Conservation (phyloP, 2,329 filamentous ascomycete genomes). For the Fusarium sp. region DNA sequence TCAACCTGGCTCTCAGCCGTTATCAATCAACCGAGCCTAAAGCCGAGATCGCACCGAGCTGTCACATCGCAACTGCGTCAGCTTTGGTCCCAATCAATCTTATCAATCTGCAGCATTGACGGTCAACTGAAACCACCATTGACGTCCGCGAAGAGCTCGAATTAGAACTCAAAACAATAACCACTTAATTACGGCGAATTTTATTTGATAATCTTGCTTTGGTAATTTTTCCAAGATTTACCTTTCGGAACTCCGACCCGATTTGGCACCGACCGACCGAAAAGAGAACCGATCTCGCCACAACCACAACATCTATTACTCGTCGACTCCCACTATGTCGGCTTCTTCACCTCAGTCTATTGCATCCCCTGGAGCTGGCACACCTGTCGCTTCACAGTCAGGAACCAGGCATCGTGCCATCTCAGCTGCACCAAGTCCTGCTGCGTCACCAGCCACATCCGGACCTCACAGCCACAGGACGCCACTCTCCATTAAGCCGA, state of each 20-base stretch:
- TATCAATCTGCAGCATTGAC: slow-evolving; percentile 32
- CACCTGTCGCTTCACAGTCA: slow-evolving; percentile 24
- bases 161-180: not conserved
- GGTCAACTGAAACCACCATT: slow-evolving; percentile 1
- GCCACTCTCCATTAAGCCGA: slow-evolving; percentile 46
- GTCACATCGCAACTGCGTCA: slow-evolving; percentile 21
- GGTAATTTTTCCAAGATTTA: not conserved
- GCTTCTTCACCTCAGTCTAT: slow-evolving; percentile 30
- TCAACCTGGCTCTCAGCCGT: slow-evolving; percentile 19
- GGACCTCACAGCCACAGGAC: slow-evolving; percentile 39
- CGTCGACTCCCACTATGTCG: slow-evolving; percentile 37
- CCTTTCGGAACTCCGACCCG: slow-evolving; percentile 44
- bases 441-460: slow-evolving; percentile 36
- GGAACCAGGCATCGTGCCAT: slow-evolving; percentile 37
- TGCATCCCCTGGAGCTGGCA: slow-evolving; percentile 33
- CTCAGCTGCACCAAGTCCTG: slow-evolving; percentile 35
- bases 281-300: slow-evolving; percentile 34
- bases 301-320: slow-evolving; percentile 23
- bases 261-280: slow-evolving; percentile 31
- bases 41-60: slow-evolving; percentile 31
- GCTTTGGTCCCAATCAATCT: slow-evolving; percentile 24
- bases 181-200: not conserved
- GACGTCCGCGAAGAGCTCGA: not conserved
- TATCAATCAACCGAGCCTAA: slow-evolving; percentile 21
- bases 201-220: slow-evolving; percentile 21